Evolutionary conservation across 208 protist genomes (phyloP).

Genomic region (Trypanosoma scelopori): DNA sequence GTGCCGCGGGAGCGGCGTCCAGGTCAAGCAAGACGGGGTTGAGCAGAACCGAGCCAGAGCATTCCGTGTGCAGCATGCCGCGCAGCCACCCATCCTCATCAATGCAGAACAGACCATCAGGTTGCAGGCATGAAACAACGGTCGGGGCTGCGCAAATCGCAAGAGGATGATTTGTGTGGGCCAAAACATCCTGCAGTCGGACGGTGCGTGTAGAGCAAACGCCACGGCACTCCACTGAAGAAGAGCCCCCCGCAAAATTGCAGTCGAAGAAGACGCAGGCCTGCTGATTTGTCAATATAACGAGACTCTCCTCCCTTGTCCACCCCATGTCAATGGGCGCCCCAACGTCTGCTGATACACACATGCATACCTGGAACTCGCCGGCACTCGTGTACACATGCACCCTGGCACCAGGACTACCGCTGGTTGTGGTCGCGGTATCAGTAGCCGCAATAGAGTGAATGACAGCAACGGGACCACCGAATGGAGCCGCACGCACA

Average conservation of each 20-base stretch:
- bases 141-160: neutral
- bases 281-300: conserved; percentile 25
- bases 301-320: conserved; percentile 50
- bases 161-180: neutral
- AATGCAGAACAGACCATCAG: conserved; percentile 16
- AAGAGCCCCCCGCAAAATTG: conserved; percentile 8
- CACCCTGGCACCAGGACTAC: conserved; percentile 8
- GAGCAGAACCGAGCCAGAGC: conserved; percentile 7
- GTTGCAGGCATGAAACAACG: conserved; percentile 12
- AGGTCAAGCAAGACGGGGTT: conserved; percentile 1
- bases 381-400: conserved; percentile 41
- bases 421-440: no score
- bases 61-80: conserved; percentile 21
- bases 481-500: conserved; percentile 34
- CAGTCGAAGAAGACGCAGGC: conserved; percentile 33
- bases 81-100: conserved; percentile 7
- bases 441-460: neutral
- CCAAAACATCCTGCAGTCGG: conserved; percentile 5
- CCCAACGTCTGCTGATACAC: conserved; percentile 16
- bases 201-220: conserved; percentile 1
- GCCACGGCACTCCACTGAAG: neutral
- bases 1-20: neutral
- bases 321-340: conserved; percentile 29
- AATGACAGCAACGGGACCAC: conserved; percentile 37
- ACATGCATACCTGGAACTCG: conserved; percentile 28